Percentiles rank a stretch among this genome's conserved stretches.
Conservation (phyloP, 352 stramenopile genomes). For the Bremia lactucae region DNA sequence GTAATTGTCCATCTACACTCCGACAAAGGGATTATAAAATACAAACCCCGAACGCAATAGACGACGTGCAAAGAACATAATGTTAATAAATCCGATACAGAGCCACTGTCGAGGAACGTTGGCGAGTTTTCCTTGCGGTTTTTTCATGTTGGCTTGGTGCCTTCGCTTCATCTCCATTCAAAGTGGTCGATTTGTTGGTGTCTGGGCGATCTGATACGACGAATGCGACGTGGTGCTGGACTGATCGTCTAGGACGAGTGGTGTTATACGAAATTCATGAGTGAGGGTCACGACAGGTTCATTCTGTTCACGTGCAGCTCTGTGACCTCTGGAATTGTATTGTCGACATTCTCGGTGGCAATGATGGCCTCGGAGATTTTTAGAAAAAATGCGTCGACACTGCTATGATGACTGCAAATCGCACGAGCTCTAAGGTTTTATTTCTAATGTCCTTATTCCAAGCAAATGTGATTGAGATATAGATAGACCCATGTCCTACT, state of each 20-base stretch:
- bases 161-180: constrained; percentile 10
- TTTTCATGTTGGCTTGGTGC: constrained; percentile 6
- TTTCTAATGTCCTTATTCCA: no score
- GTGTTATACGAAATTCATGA: constrained; percentile 1
- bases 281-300: constrained; percentile 1
- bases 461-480: no score
- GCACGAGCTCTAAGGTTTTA: no score
- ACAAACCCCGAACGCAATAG: constrained; percentile 32
- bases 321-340: constrained; percentile 4
- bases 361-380: background rate
- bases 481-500: no score
- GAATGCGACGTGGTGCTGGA: constrained; percentile 2
- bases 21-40: constrained; percentile 27
- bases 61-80: constrained; percentile 66
- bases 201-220: constrained; percentile 5
- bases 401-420: no score
- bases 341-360: constrained; percentile 4
- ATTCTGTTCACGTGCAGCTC: constrained; percentile 9
- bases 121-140: constrained; percentile 2
- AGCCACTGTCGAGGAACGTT: constrained; percentile 38
- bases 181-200: constrained; percentile 2
- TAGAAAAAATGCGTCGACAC: no score
- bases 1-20: no score
- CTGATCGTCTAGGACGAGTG: constrained; percentile 1
- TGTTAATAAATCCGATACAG: constrained; percentile 37